Percentiles rank a stretch among this genome's conserved stretches.
Evolutionary conservation across 495 filamentous ascomycete genomes (phyloP).

Genomic region (Rusavskia elegans): DNA sequence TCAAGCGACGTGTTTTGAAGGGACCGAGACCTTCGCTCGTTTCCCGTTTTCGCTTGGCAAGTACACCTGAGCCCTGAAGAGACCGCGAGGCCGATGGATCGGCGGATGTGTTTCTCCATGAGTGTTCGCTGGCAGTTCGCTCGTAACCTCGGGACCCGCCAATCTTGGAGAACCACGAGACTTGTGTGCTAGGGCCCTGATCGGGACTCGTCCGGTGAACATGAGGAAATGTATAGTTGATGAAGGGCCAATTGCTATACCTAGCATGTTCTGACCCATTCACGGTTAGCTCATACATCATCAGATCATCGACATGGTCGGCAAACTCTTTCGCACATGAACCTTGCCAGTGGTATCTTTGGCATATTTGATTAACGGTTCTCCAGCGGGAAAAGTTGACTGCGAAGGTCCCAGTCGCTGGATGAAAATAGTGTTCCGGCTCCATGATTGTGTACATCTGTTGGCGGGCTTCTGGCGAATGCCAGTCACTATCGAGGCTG

Average conservation of each 20-base stretch:
- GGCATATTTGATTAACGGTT: background rate
- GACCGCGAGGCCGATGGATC: background rate
- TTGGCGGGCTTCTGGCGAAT: conserved; percentile 1
- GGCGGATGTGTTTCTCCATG: too few relatives aligned
- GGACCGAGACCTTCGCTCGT: background rate
- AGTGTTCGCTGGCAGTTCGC: too few relatives aligned
- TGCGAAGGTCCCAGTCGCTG: conserved; percentile 28
- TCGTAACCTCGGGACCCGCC: too few relatives aligned
- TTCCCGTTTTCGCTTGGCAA: background rate
- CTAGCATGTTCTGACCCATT: background rate
- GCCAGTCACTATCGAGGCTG: background rate
- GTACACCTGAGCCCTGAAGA: background rate
- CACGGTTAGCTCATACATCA: conserved; percentile 4
- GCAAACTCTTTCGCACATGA: background rate
- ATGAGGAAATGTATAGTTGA: conserved; percentile 11
- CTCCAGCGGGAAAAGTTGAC: conserved; percentile 6
- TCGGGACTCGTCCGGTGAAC: background rate
- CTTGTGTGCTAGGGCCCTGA: too few relatives aligned
- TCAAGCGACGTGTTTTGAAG: conserved; percentile 6
- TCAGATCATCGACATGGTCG: conserved; percentile 3
- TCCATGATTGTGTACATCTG: conserved; percentile 30
- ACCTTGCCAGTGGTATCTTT: background rate
- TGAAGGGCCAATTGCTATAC: conserved; percentile 5
- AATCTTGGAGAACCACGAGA: too few relatives aligned
- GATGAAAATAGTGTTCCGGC: conserved; percentile 26